Base-by-base conservation (phyloP, 495 filamentous ascomycete species). In the Podospora bellae-mahoneyi region DNA sequence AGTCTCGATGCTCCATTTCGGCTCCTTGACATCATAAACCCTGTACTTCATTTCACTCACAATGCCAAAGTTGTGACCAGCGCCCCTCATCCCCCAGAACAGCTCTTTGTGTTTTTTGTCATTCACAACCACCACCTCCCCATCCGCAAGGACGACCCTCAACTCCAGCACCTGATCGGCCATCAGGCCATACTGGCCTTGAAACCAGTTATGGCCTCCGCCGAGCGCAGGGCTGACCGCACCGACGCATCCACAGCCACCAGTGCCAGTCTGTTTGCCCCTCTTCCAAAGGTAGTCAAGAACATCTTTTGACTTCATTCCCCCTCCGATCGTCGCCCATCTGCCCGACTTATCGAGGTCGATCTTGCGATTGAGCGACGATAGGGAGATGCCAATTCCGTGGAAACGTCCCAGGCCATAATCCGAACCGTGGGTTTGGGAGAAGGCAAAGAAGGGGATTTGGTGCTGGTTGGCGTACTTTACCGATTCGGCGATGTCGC, bases 21-120 rank as follows among this genome's bases (percentile, higher is more conserved):
- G 48, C 20, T 72, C 62, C 32, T 82, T 80, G 5, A 74, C 64
- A 48, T 85, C 82, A 68, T 84, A 84, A n/a, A 86, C 73, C 69
- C 80, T 82, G 19, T 69, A 72, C 26, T 78, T 80, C 18, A 84
- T 67, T 23, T 80, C 82, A 10, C 75, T 83, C 6, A 90, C 82
- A 66, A 89, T 84, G 39, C 86, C 87, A 67, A 88, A 89, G 71
- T 89, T 89, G 68, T 87, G 84, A 0, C 87, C 87, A 6, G 86
- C 87, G 2, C 88, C 88, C 23, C 78, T 76, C 55, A 90, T 69
- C 5, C 75, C 86, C 85, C 85, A 88, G 72, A 79, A 86, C 64
- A 88, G 78, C 39, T 87, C 82, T 4, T 78, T 70, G 48, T 78
- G 74, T 7, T 75, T 54, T n/a, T 80, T 67, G 0, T 66, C 54